Evolutionary conservation across 2,329 filamentous ascomycete species (phyloP).

Genomic region (Fusarium chuoi): DNA sequence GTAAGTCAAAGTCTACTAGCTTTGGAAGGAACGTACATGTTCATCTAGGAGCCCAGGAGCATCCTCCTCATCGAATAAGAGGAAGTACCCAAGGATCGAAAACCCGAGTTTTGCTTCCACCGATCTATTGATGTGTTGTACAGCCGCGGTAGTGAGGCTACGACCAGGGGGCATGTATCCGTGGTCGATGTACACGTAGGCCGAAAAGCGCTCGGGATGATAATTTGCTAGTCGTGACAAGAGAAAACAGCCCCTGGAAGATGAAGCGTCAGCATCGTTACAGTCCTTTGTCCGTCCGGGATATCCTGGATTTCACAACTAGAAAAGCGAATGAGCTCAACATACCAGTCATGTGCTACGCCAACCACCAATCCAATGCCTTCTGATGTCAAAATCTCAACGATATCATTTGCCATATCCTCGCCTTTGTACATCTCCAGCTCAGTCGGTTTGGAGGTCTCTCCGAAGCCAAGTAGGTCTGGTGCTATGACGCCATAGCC

Average conservation of each 20-base stretch:
- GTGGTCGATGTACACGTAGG: neutral
- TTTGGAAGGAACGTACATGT: neutral
- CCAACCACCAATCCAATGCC: fast-evolving
- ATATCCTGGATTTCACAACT: too few relatives aligned
- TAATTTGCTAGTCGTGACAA: neutral
- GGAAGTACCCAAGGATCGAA: neutral
- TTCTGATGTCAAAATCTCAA: neutral
- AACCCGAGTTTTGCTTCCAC: neutral
- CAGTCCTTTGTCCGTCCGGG: too few relatives aligned
- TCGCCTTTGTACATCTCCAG: neutral
- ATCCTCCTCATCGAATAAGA: neutral
- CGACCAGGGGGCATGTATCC: neutral
- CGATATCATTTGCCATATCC: neutral
- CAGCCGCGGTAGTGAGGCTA: neutral
- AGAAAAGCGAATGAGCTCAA: fast-evolving
- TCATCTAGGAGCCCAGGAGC: neutral
- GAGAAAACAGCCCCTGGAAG: neutral
- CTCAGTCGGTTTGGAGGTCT: neutral
- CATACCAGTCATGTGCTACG: neutral
- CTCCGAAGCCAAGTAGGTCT: neutral
- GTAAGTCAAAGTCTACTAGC: fast-evolving
- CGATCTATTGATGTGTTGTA: neutral
- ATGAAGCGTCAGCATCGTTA: neutral
- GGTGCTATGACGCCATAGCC: neutral
- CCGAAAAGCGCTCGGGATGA: neutral